phyloP scores from a whole-genome alignment of 2,329 filamentous ascomycete genomes.

The Colletotrichum aenigma region DNA sequence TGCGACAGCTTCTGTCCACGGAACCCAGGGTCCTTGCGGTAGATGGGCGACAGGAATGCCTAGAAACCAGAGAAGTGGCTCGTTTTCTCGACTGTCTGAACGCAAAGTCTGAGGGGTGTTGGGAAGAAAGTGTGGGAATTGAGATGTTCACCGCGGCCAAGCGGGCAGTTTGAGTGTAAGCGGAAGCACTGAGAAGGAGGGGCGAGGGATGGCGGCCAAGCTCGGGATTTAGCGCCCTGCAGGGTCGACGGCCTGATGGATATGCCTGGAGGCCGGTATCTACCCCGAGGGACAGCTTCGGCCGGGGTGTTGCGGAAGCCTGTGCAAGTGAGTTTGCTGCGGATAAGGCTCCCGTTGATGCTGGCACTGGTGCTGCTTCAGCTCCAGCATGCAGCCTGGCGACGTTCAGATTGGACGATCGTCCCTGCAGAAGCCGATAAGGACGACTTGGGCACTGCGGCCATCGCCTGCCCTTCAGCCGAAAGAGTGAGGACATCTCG shows the following conservation, averaged over 20 bases:
- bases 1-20: background rate
- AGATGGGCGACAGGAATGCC: background rate
- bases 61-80: background rate
- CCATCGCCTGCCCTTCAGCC: background rate
- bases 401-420: background rate
- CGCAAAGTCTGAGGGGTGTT: background rate
- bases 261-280: background rate
- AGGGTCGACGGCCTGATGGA: conserved; percentile 13
- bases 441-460: background rate
- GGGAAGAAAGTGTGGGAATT: background rate
- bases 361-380: background rate
- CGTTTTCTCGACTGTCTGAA: conserved; percentile 2
- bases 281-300: background rate
- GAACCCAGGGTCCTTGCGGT: conserved; percentile 11
- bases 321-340: background rate
- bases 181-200: conserved; percentile 12
- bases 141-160: conserved; percentile 1
- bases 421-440: background rate
- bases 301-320: background rate
- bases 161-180: conserved; percentile 5
- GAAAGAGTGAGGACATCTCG: conserved; percentile 1
- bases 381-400: background rate
- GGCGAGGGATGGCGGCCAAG: conserved; percentile 1
- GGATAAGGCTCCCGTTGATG: background rate
- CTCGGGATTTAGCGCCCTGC: conserved; percentile 11